Evolutionary conservation across 73 alveolate species (phyloP), one percentile per base, ranked within the genome.

Genomic region (Paramecium octaurelia): DNA sequence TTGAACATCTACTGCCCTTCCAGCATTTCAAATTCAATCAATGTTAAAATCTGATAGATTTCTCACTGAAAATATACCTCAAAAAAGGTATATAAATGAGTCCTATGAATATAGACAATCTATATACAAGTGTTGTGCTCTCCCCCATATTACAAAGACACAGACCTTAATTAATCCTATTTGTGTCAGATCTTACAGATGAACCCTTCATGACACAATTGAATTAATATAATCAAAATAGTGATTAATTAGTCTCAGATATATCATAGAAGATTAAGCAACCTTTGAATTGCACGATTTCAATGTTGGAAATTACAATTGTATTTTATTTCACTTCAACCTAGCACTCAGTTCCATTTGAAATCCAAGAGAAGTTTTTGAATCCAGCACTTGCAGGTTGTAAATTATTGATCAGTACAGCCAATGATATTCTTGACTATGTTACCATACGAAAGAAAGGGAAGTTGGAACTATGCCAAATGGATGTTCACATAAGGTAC

Each of bases 301-400:
- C 87, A 36, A 73, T 73, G 87, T 73, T 73, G 23, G 87, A 73
- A 38, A 73, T 73, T 10, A 40, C 87, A 3, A 73, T 73, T 73
- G 59, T 36, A 73, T 14, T 48, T 64, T 27, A 64, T 54, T 54
- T 18, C 0, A 64, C 10, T 27, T 10, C 46, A 27, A 3, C 3
- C 7, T 64, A 64, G 84, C 84, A 64, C 31, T 64, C 87, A 4
- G 87, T 73, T 10, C 87, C 87, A 34, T 73, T 36, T 36, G 59
- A 73, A 36, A 73, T 73, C 5, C 34, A 73, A 11, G 87, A 73
- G n/a, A 36, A 38, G 35, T 73, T 34, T 18, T 20, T 73, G 16
- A 34, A 35, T n/a, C 87, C 87, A 29, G 87, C 87, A 16, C 46
- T 73, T 20, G 87, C 87, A 34, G 87, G 87, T 16, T 73, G 87